A percentile compares a stretch with the other conserved stretches of the same genome.
phyloP scores from a whole-genome alignment of 2,329 filamentous ascomycete species.

The Incumbomyces delicatus region DNA sequence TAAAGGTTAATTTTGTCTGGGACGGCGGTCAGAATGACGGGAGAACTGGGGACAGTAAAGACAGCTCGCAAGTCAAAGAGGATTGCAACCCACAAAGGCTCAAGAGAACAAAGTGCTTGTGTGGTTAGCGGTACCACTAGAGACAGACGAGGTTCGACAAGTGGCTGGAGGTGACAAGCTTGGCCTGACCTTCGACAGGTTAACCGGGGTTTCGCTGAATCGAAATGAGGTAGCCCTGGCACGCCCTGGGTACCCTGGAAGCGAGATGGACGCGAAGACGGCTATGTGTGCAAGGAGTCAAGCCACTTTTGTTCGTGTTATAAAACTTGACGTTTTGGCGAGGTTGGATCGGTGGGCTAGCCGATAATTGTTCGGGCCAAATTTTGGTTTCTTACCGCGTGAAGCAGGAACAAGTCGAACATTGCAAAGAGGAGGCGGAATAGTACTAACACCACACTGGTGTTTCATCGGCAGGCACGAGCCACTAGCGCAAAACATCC shows the following conservation, averaged over 20 bases:
- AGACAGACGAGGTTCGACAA: neutral
- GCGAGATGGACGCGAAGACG: no score
- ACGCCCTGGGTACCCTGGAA: no score
- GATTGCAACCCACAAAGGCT: neutral
- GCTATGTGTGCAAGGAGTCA: no score
- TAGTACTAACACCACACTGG: constrained; percentile 1
- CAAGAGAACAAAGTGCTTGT: neutral
- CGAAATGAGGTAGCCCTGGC: no score
- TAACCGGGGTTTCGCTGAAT: no score
- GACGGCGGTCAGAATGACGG: neutral
- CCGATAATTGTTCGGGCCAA: no score
- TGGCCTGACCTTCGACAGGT: no score
- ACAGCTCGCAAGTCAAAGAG: neutral
- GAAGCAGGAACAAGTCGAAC: neutral
- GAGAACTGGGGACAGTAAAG: neutral
- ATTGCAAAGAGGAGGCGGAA: no score
- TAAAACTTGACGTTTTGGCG: no score
- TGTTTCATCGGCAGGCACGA: constrained; percentile 8
- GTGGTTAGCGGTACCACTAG: neutral
- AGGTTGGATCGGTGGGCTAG: no score
- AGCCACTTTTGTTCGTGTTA: no score
- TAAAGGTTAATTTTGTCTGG: neutral
- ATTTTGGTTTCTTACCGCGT: neutral
- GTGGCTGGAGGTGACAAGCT: no score
- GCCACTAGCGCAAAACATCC: constrained; percentile 1